phyloP scores from a whole-genome alignment of 2,329 filamentous ascomycete species.

The Annulohypoxylon truncatum region DNA sequence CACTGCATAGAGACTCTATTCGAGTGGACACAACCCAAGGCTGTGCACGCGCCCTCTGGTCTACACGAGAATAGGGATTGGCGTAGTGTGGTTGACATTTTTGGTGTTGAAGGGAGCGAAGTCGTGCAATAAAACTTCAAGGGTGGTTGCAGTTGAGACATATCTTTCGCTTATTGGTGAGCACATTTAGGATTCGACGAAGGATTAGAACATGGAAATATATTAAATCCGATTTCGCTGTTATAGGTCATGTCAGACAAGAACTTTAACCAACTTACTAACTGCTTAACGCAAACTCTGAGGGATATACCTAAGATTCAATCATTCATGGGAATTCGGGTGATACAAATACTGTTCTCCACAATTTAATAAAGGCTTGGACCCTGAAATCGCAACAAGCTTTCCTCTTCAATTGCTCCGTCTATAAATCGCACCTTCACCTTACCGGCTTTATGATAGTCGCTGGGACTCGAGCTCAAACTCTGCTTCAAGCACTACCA shows the following conservation, averaged over 20 bases:
- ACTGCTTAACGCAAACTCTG: background rate
- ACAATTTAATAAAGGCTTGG: background rate
- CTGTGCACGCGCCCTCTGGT: slow-evolving; percentile 18
- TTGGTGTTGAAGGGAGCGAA: slow-evolving; percentile 20
- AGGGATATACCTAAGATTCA: slow-evolving; percentile 18
- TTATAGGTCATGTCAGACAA: background rate
- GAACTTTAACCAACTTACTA: background rate
- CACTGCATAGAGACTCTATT: slow-evolving; percentile 33
- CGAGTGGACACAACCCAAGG: slow-evolving; percentile 24
- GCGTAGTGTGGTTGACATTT: slow-evolving; percentile 28
- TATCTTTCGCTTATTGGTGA: slow-evolving; percentile 7
- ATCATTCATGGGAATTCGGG: background rate
- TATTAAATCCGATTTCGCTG: slow-evolving; percentile 29
- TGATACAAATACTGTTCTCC: background rate
- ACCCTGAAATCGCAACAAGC: background rate
- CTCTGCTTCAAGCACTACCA: slow-evolving; percentile 15
- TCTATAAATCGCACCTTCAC: background rate
- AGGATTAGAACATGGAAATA: slow-evolving; percentile 1
- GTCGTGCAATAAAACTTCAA: background rate
- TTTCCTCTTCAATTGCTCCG: background rate
- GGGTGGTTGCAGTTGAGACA: background rate
- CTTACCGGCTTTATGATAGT: slow-evolving; percentile 22
- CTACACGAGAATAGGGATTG: slow-evolving; percentile 13
- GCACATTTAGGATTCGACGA: slow-evolving; percentile 1
- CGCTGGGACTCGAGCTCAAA: background rate